Base-by-base conservation (phyloP, 2,329 filamentous ascomycete species). In the Dendryphion nanum region DNA sequence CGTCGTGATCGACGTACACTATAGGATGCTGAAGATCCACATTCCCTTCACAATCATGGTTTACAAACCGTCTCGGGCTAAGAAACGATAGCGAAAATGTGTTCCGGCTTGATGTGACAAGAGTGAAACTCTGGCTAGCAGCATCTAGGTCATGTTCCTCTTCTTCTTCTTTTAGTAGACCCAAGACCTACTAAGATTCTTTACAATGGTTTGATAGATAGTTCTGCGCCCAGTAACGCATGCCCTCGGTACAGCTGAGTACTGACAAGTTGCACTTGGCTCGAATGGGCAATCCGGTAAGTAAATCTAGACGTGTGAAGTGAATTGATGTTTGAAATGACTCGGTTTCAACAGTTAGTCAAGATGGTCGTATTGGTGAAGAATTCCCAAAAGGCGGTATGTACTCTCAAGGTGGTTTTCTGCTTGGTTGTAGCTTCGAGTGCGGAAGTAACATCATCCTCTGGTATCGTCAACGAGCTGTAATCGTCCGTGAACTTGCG, bases 261-360 rank as follows among this genome's bases (percentile, higher is more conserved):
- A 26, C 23, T 26, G n/a, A n/a, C 23, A 26, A 8, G 23, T 26
- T n/a, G 23, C n/a, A n/a, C 23, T 26, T n/a, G n/a, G 8, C 8
- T 26, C n/a, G 23, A 26, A 26, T n/a, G 23, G 23, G n/a, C 23
- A 26, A 26, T 26, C 23, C n/a, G 23, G 23, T 26, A 26, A n/a
- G 23, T 26, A 26, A 8, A 26, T 26, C 23, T 26, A n/a, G 8
- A 26, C 23, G 23, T 26, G n/a, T n/a, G 23, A 26, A 26, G n/a
- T 26, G 23, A 26, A n/a, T n/a, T 26, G 23, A 8, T n/a, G 23
- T n/a, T n/a, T 26, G 23, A 26, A 26, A 26, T 26, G 23, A n/a
- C 8, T 26, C 23, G 8, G 23, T 26, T n/a, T 26, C 23, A n/a
- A n/a, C 8, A 26, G 23, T n/a, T 26, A n/a, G 8, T 26, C n/a